Evolutionary conservation across 345 rosid species (phyloP), one percentile per base, ranked within the genome.

Genomic region (Passiflora organensis): DNA sequence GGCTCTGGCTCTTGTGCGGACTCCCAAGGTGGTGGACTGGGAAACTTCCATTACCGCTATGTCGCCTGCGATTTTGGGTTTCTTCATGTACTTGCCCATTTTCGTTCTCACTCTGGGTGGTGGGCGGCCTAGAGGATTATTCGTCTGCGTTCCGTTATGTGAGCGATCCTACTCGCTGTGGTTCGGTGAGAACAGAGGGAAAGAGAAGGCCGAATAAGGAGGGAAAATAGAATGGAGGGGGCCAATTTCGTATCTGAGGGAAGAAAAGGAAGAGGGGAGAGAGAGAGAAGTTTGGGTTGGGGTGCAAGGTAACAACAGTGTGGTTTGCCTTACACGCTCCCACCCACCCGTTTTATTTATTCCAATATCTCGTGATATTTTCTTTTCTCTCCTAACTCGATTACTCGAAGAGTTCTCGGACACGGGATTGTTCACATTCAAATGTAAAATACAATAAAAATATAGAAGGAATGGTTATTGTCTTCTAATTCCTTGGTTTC

Each of bases 21-120:
- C 75, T 22, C 70, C 70, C 32, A 55, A 14, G 57, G 72, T 18
- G 52, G 72, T 58, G 38, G 66, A 55, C 41, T 68, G 64, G 44
- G 80, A 62, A 20, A 64, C 47, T 2, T 80, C 80, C 64, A 70
- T 67, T 17, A 72, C 60, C 11, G 76, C 66, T 19, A 76, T 21
- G 53, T 71, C 85, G 22, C 71, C 75, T 42, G 74, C 18, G 59
- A 71, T 36, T 61, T 78, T 78, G 14, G 84, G 74, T 55, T 82
- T 85, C 69, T 75, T 85, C 60, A 82, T 76, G 79, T 76, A 85
- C 76, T 76, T 82, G 0, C 91, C 91, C 87, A 81, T 84, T 65
- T 10, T 14, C 12, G 6, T 39, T 10, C 8, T 28, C 34, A 28
- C 34, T 28, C 8, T 2, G 34, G 34, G 8, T 28, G 34, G 8